phyloP scores from a whole-genome alignment of 306 rosid species.

The Gillenia trifoliata region DNA sequence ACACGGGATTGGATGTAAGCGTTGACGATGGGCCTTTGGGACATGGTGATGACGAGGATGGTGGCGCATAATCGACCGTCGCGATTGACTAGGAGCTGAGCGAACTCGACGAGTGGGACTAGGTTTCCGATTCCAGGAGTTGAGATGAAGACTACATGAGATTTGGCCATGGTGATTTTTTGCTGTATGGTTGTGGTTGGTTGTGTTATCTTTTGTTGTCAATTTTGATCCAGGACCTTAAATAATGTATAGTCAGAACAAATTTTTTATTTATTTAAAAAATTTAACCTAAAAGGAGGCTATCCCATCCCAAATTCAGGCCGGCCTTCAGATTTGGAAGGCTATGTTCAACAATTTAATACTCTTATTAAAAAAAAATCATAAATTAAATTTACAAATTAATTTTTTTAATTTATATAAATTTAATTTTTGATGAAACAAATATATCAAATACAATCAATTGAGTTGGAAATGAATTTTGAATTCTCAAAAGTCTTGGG shows the following conservation, averaged over 20 bases:
- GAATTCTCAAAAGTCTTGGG: too few relatives aligned
- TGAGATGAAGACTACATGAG: constrained; percentile 44
- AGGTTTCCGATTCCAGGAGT: constrained; percentile 50
- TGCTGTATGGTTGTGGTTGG: neutral
- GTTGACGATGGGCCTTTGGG: constrained; percentile 38
- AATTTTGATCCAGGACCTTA: neutral
- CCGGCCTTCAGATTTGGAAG: too few relatives aligned
- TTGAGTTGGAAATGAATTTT: too few relatives aligned
- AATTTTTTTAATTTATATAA: too few relatives aligned
- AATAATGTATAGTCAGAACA: neutral
- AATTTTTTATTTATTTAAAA: too few relatives aligned
- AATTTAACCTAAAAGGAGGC: too few relatives aligned
- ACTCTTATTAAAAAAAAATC: too few relatives aligned
- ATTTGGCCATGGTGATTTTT: constrained; percentile 10
- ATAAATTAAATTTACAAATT: too few relatives aligned
- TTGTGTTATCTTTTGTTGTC: neutral
- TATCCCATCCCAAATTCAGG: too few relatives aligned
- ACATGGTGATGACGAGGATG: constrained; percentile 37
- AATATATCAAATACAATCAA: too few relatives aligned
- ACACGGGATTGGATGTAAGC: constrained; percentile 35
- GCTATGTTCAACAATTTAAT: too few relatives aligned
- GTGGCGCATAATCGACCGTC: constrained; percentile 45
- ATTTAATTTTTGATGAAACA: too few relatives aligned
- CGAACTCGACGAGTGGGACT: constrained; percentile 54
- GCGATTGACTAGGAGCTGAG: constrained; percentile 37